Percentiles rank a stretch among this genome's conserved stretches.
Conservation (phyloP, 257 asterid species). For the Plantago major region DNA sequence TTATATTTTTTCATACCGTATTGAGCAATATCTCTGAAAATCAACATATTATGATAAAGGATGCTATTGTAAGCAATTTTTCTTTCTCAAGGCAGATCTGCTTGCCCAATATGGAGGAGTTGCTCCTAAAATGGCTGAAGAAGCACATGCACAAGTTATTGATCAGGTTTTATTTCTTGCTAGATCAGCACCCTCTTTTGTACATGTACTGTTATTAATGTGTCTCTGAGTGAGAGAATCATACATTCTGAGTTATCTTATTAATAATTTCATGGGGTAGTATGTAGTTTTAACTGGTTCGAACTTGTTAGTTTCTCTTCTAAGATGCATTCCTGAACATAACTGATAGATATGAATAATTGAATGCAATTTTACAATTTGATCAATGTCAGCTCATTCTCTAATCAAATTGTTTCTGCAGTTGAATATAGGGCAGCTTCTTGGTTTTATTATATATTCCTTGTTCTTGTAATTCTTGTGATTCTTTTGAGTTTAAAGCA, state of each 20-base stretch:
- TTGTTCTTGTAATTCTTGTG: too few relatives aligned
- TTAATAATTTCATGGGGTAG: neutral
- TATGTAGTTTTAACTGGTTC: neutral
- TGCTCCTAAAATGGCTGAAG: slow-evolving; percentile 99
- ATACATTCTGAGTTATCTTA: slow-evolving; percentile 2
- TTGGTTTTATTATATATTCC: too few relatives aligned
- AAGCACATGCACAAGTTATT: slow-evolving; percentile 80
- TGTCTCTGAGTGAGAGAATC: slow-evolving; percentile 2
- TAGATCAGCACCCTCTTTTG: slow-evolving; percentile 4
- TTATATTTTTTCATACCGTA: neutral
- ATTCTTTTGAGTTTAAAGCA: too few relatives aligned
- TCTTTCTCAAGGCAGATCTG: slow-evolving; percentile 73
- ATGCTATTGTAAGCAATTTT: slow-evolving; percentile 15
- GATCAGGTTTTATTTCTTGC: slow-evolving; percentile 58
- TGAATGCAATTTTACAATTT: neutral
- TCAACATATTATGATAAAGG: slow-evolving; percentile 1
- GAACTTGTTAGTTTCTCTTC: neutral
- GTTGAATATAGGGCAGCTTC: neutral
- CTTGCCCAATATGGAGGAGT: slow-evolving; percentile 90
- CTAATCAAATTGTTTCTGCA: neutral
- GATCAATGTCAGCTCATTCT: neutral
- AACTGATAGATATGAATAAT: neutral
- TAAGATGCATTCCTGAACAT: neutral
- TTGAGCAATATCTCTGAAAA: neutral
- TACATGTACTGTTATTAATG: neutral